A percentile compares a stretch with the other conserved stretches of the same genome.
phyloP scores from a whole-genome alignment of 257 asterid genomes.

The Ilex aquifolium region DNA sequence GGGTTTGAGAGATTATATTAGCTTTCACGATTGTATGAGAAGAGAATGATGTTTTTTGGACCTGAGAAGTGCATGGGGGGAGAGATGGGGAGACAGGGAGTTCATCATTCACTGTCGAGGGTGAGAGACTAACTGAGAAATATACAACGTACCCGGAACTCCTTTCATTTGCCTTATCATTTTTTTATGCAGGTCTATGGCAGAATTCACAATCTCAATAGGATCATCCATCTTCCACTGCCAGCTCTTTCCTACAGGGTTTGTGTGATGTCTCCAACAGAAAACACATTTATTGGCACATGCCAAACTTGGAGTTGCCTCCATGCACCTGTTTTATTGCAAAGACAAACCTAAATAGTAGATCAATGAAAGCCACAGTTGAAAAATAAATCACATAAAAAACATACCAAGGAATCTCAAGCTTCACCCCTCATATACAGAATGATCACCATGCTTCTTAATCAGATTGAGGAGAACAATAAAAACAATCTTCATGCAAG shows the following conservation, averaged over 20 bases:
- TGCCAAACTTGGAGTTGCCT: constrained; percentile 98
- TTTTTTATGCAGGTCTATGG: constrained; percentile 80
- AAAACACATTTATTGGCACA: constrained; percentile 98
- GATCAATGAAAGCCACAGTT: constrained; percentile 3
- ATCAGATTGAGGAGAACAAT: too few species aligned
- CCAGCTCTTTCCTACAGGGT: constrained; percentile 97
- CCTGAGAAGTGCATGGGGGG: too few species aligned
- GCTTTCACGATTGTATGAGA: too few species aligned
- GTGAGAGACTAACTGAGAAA: constrained; percentile 4
- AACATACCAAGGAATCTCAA: not conserved
- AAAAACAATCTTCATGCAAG: too few species aligned
- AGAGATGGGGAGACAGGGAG: too few species aligned
- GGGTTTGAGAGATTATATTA: too few species aligned
- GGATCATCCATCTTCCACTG: constrained; percentile 99
- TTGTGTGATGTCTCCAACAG: constrained; percentile 99
- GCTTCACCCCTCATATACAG: too few species aligned
- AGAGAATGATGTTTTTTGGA: too few species aligned
- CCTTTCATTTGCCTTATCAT: constrained; percentile 99
- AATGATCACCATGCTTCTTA: too few species aligned
- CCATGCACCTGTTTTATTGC: constrained; percentile 76
- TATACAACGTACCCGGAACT: constrained; percentile 67
- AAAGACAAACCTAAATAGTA: constrained; percentile 9
- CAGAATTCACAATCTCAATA: constrained; percentile 73
- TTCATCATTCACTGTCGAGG: too few species aligned
- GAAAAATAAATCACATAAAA: not conserved